Percentiles rank a stretch among this genome's conserved stretches.
These are phyloP conservation scores for Oenanthe javanica DNA, from an alignment of 140 eudicot genomes.

Conservation along the genomic window DNA sequence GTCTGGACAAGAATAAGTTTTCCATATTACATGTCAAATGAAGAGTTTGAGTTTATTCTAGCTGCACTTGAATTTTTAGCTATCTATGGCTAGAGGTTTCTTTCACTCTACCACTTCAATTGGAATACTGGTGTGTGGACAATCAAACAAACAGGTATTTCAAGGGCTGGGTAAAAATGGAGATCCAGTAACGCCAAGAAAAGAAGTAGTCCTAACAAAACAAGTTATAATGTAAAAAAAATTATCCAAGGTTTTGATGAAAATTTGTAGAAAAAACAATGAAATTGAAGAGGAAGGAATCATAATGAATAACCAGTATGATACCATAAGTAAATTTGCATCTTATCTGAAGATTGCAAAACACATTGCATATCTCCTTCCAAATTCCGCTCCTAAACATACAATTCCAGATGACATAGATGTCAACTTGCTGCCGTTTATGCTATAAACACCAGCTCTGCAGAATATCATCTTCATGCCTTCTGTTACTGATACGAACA, in stretches of 20 bases:
- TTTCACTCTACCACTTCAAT: slow-evolving; percentile 47
- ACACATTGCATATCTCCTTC: slow-evolving; percentile 32
- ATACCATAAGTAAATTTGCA: slow-evolving; percentile 8
- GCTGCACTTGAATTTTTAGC: slow-evolving; percentile 56
- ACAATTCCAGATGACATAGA: slow-evolving; percentile 36
- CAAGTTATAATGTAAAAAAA: too few species aligned
- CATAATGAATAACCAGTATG: neutral
- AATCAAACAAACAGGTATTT: slow-evolving; percentile 18
- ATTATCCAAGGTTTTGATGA: neutral
- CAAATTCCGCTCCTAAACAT: slow-evolving; percentile 28
- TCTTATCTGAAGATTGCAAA: slow-evolving; percentile 41
- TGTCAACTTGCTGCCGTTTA: slow-evolving; percentile 26
- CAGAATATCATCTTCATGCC: too few species aligned
- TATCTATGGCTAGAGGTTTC: slow-evolving; percentile 58
- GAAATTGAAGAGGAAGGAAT: neutral
- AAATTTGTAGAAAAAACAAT: neutral
- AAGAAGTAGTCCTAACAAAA: too few species aligned
- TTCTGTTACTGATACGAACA: too few species aligned
- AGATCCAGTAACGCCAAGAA: neutral
- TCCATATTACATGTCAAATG: slow-evolving; percentile 36
- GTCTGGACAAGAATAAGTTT: slow-evolving; percentile 72
- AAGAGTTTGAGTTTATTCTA: slow-evolving; percentile 34
- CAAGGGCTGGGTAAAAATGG: neutral
- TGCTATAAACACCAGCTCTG: slow-evolving; percentile 16
- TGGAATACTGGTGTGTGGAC: slow-evolving; percentile 67